Evolutionary conservation across 495 filamentous ascomycete genomes (phyloP).

Genomic region (Neurospora africana): DNA sequence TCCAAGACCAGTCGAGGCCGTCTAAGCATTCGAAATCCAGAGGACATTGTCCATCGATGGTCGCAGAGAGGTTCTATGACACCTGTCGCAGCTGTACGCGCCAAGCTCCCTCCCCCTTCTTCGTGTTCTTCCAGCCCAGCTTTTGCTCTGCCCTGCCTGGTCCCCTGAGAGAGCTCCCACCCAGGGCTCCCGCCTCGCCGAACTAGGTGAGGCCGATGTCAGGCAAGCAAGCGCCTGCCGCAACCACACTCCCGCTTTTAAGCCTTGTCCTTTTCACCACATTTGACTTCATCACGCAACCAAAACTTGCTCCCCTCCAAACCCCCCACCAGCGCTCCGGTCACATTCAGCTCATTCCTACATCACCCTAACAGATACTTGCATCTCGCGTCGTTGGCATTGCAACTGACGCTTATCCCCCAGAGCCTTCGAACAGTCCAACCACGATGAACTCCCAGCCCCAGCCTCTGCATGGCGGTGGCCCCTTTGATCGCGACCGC

Average conservation of each 20-base stretch:
- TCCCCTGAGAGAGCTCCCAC: neutral
- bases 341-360: neutral
- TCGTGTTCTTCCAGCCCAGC: neutral
- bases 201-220: neutral
- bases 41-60: conserved; percentile 1
- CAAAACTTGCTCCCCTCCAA: neutral
- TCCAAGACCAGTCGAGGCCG: neutral
- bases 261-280: neutral
- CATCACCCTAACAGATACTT: neutral
- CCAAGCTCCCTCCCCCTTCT: neutral
- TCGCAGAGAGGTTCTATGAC: conserved; percentile 9
- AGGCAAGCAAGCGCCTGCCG: neutral
- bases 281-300: neutral
- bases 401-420: conserved; percentile 5
- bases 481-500: conserved; percentile 31
- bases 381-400: neutral
- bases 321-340: neutral
- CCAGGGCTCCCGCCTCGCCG: neutral
- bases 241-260: neutral
- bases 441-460: conserved; percentile 34
- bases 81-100: conserved; percentile 15
- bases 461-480: conserved; percentile 28
- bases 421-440: conserved; percentile 17
- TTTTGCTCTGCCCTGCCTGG: neutral
- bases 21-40: neutral